A percentile compares a stretch with the other conserved stretches of the same genome.
phyloP scores from a whole-genome alignment of 2,329 filamentous ascomycete genomes.

The Aspergillus quadrilineatus region DNA sequence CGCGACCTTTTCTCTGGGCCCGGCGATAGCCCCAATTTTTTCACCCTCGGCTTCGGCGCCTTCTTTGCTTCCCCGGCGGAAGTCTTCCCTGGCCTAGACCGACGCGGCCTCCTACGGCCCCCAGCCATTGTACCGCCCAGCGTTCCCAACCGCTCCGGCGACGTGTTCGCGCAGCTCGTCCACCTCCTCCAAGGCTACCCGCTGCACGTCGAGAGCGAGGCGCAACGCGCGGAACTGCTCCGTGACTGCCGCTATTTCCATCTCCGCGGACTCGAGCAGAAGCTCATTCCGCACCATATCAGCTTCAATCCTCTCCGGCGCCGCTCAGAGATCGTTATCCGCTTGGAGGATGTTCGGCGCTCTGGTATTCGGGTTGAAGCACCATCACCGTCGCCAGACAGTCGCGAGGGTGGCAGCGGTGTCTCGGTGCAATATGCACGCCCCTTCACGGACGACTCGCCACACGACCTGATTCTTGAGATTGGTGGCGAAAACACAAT shows the following conservation, averaged over 20 bases:
- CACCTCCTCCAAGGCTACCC: conserved; percentile 82
- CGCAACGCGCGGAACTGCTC: conserved; percentile 73
- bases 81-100: conserved; percentile 80
- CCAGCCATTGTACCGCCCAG: conserved; percentile 81
- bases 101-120: conserved; percentile 75
- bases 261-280: conserved; percentile 86
- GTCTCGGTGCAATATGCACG: conserved; percentile 65
- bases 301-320: conserved; percentile 69
- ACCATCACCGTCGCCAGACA: no score
- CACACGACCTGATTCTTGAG: conserved; percentile 76
- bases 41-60: conserved; percentile 82
- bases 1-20: conserved; percentile 81
- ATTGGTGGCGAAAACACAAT: conserved; percentile 67
- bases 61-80: conserved; percentile 81
- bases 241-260: conserved; percentile 91
- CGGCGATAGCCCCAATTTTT: conserved; percentile 94
- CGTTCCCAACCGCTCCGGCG: conserved; percentile 77
- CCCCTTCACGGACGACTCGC: conserved; percentile 75
- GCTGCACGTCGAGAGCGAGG: conserved; percentile 70
- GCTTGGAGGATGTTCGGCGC: conserved; percentile 84
- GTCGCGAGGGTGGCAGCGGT: conserved; percentile 39
- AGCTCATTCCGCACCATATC: conserved; percentile 73
- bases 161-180: conserved; percentile 78
- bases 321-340: conserved; percentile 72
- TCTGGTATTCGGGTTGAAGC: conserved; percentile 70